Base-by-base conservation (phyloP, 352 stramenopile species). In the Phytophthora foliorum region DNA sequence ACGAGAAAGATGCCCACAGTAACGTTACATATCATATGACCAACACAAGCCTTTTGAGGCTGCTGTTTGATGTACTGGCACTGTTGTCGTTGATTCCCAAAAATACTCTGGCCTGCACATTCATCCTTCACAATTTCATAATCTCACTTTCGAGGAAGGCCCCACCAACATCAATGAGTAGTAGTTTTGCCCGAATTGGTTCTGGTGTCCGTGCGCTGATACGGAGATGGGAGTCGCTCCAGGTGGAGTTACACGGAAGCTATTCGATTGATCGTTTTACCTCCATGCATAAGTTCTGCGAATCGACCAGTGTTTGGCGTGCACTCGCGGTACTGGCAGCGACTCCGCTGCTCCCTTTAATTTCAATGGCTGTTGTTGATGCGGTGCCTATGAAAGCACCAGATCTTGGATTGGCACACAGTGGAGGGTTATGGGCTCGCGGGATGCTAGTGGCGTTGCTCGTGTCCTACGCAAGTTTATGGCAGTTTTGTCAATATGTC, bases 11-110 rank as follows among this genome's bases (percentile, higher is more conserved):
- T 56, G 17, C 25, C 45, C 45, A 69, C n/a, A 71, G 42, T 64
- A 68, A 72, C 59, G 53, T 74, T 64, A 70, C 56, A 57, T 75
- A 75, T 55, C 73, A 73, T 76, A 73, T 63, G 50, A 72, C 52
- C 50, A 69, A 50, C 46, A 45, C 46, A 62, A 75, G n/a, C n/a
- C n/a, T n/a, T n/a, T n/a, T n/a, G n/a, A n/a, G n/a, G n/a, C n/a
- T n/a, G n/a, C n/a, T n/a, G n/a, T n/a, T n/a, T n/a, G n/a, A n/a
- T n/a, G n/a, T n/a, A n/a, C n/a, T n/a, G n/a, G n/a, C n/a, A n/a
- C n/a, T n/a, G n/a, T n/a, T n/a, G n/a, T n/a, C 29, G 2, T 32
- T 5, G 29, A 32, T 32, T 32, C 29, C 29, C 29, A 32, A 32
- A 32, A 32, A n/a, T 32, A 32, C 29, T 32, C 29, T 32, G 29